Conservation (phyloP, 2,329 filamentous ascomycete species). For the Colletotrichum theobromicola region DNA sequence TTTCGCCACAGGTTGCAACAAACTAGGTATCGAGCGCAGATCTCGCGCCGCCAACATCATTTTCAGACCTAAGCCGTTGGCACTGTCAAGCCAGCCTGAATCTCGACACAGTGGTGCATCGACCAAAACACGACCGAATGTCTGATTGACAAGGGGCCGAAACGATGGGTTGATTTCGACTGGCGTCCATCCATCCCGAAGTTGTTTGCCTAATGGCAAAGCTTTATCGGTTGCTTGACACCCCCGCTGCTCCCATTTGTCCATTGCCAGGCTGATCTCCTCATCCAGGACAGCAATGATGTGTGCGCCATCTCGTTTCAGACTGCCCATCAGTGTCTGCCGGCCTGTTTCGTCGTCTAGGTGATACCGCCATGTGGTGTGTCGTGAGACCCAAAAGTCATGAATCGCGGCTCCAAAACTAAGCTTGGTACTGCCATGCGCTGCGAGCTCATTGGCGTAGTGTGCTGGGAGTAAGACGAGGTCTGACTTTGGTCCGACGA, state of each 20-base stretch:
- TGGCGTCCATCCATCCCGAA: background rate
- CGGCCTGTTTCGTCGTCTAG: background rate
- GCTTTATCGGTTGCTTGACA: background rate
- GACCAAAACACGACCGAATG: background rate
- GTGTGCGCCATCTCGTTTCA: background rate
- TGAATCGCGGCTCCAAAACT: background rate
- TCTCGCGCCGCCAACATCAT: constrained; percentile 3
- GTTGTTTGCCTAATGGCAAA: background rate
- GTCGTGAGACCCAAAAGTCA: background rate
- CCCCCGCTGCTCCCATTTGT: background rate
- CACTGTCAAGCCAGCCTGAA: background rate
- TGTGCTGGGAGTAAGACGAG: background rate
- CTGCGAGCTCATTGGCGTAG: background rate
- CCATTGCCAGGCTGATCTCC: background rate
- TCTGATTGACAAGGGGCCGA: background rate
- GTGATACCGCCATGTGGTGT: constrained; percentile 2
- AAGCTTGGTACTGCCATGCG: background rate
- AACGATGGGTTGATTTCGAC: background rate
- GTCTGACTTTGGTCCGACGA: background rate
- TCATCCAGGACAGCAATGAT: background rate
- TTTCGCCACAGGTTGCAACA: background rate
- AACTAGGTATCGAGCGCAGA: background rate
- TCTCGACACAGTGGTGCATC: background rate
- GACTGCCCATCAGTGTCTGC: background rate
- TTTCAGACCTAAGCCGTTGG: background rate